Base-by-base conservation (phyloP, 352 stramenopile species). In the Globisporangium emineosum region DNA sequence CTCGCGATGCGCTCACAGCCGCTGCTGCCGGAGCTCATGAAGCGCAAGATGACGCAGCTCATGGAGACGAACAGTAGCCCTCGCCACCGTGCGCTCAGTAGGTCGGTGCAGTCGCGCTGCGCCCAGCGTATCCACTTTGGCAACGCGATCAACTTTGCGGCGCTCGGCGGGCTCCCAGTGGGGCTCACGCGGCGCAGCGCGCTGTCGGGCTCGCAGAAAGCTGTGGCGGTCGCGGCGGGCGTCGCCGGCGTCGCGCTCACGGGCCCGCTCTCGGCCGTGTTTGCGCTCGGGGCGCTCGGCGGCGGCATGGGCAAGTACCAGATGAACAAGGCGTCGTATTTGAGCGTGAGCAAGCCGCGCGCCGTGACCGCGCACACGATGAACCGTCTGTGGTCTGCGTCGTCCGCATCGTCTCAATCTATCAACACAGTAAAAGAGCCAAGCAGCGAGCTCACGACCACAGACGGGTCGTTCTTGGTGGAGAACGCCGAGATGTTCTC, bases 251-350 rank as follows among this genome's bases (percentile, higher is more conserved):
- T 88, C 10, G 76, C 80, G 2, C 65, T 91, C 17, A 85, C 76
- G 0, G 78, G 78, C 3, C 79, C 79, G 12, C 59, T 89, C 17
- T 84, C 78, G 10, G 76, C 78, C 5, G 71, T 83, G 15, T 66
- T 91, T 23, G 74, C 79, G 1, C 60, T 89, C 1, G 79, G 79
- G 13, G 82, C 78, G 0, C 60, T 91, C 7, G 76, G 79, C 12
- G 75, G 77, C 45, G 79, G 79, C 37, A 69, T 87, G 8, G 76
- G 78, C 56, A 87, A 83, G 70, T 88, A 89, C 60, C 82, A 89
- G 47, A 56, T 88, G 25, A 91, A 84, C 65, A 91, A 89, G 62
- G 71, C 76, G 30, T 72, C 72, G 27, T 87, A 81, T 21, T 35
- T 91, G 19, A 80, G 69, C 52, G 62, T 89, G 2, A 73, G 66